A percentile compares a stretch with the other conserved stretches of the same genome.
Evolutionary conservation across 202 grass and related monocot species (phyloP).

Genomic region (Schoenoplectus tabernaemontani): DNA sequence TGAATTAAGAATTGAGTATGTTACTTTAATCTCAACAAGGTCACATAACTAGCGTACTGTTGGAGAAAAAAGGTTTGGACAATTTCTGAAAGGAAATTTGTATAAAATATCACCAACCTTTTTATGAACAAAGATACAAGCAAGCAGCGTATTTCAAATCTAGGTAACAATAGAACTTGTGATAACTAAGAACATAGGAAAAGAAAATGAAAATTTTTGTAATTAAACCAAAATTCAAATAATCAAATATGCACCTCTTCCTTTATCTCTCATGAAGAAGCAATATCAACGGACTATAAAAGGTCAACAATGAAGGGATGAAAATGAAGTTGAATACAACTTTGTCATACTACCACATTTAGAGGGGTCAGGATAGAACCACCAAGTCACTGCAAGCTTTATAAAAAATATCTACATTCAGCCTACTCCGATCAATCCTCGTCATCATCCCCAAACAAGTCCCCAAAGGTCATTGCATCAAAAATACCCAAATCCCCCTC

Average conservation of each 20-base stretch:
- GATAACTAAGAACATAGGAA: not conserved
- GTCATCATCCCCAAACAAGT: conserved; percentile 8
- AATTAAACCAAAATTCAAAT: not conserved
- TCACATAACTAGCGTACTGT: too few species aligned
- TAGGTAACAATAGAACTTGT: not conserved
- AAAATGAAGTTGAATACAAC: not conserved
- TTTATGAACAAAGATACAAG: not conserved
- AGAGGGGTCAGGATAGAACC: not conserved
- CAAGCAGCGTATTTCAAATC: not conserved
- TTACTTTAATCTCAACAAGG: not conserved
- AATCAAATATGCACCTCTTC: too few species aligned
- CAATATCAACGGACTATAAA: not conserved
- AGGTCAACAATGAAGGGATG: not conserved
- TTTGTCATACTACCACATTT: not conserved
- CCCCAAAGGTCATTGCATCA: not conserved
- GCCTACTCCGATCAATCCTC: not conserved
- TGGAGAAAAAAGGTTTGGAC: too few species aligned
- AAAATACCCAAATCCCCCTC: conserved; percentile 5
- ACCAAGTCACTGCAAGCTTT: not conserved
- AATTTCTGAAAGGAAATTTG: too few species aligned
- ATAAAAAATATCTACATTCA: not conserved
- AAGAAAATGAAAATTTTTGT: not conserved
- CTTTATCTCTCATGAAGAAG: not conserved
- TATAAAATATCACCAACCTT: not conserved
- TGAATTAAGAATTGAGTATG: not conserved